Evolutionary conservation across 176 grass and related monocot species (phyloP).

Genomic region (Lolium perenne): DNA sequence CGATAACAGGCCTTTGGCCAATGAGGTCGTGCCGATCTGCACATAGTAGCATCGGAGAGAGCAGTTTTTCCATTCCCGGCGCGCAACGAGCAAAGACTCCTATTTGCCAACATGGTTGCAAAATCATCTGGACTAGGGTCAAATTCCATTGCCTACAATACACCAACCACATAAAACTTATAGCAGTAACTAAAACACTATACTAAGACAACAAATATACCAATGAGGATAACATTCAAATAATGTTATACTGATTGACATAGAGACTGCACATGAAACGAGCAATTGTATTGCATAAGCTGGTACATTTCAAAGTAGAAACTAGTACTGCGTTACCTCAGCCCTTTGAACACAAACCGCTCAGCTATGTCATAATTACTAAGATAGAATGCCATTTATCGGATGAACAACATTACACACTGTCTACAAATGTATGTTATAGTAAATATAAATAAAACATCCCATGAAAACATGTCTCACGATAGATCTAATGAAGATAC

Average conservation of each 20-base stretch:
- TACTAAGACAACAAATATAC: background rate
- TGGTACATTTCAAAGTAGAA: background rate
- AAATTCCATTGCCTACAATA: background rate
- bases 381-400: background rate
- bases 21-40: background rate
- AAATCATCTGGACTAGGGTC: background rate
- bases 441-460: too few relatives aligned
- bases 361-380: background rate
- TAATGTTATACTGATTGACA: background rate
- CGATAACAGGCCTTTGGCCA: constrained; percentile 1
- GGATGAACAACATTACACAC: too few relatives aligned
- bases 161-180: background rate
- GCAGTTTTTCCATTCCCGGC: background rate
- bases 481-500: too few relatives aligned
- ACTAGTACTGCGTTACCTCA: background rate
- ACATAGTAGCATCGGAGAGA: background rate
- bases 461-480: too few relatives aligned
- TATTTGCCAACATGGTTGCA: background rate
- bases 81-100: background rate
- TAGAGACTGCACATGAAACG: background rate
- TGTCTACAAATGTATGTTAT: too few relatives aligned
- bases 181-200: background rate
- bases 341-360: background rate
- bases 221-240: background rate
- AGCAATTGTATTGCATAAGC: background rate